Conservation (phyloP, 2,329 filamentous ascomycete species). For the Hypoxylon sp. region DNA sequence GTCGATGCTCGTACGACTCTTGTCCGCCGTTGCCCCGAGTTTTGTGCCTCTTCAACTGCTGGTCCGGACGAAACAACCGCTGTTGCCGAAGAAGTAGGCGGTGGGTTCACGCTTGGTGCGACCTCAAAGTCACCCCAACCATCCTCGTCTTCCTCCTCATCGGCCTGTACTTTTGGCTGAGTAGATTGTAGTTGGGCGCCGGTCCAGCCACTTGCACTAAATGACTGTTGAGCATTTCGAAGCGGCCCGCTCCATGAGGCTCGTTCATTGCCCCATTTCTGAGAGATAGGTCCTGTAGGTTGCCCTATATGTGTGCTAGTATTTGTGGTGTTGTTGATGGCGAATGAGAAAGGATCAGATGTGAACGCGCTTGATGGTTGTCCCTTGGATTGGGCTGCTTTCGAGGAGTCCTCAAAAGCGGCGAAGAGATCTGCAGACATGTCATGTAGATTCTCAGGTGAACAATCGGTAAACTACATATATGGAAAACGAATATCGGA, state of each 20-base stretch:
- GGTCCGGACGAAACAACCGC: constrained; percentile 20
- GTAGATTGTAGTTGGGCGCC: constrained; percentile 25
- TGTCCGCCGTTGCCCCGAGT: constrained; percentile 42
- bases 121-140: constrained; percentile 79
- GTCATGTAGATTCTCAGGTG: constrained; percentile 12
- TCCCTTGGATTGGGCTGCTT: constrained; percentile 46
- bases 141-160: constrained; percentile 71
- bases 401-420: constrained; percentile 69
- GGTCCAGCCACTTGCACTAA: constrained; percentile 33
- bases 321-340: constrained; percentile 21
- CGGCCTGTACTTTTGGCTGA: constrained; percentile 53
- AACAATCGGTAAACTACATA: background rate
- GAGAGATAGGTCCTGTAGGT: constrained; percentile 37
- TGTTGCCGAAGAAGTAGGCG: constrained; percentile 45
- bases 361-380: constrained; percentile 39
- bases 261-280: constrained; percentile 51
- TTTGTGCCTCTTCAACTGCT: constrained; percentile 17
- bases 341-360: constrained; percentile 46
- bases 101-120: constrained; percentile 58
- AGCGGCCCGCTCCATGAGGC: constrained; percentile 34
- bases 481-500: background rate
- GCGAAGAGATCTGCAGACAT: constrained; percentile 79
- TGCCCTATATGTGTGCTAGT: constrained; percentile 22
- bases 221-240: constrained; percentile 52
- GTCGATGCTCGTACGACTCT: constrained; percentile 65